Conservation (phyloP, 2,329 filamentous ascomycete genomes). For the Xylaria sp. region DNA sequence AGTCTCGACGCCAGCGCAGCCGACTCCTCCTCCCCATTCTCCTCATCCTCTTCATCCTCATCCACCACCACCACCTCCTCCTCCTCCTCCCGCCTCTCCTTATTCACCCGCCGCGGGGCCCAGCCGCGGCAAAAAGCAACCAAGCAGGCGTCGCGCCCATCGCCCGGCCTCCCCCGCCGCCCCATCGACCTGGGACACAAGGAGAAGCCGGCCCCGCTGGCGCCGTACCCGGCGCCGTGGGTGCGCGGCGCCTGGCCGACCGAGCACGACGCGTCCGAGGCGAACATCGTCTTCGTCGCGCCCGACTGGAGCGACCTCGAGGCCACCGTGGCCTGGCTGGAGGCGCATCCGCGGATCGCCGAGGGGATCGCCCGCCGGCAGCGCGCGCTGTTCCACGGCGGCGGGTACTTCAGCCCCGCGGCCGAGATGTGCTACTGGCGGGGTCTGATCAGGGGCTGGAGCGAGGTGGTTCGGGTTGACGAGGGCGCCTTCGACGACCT, state of each 20-base stretch:
- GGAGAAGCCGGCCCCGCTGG: constrained; percentile 3
- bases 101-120: neutral
- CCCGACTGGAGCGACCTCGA: constrained; percentile 59
- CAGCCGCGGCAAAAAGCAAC: neutral
- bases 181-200: constrained; percentile 19
- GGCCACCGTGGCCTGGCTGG: constrained; percentile 52
- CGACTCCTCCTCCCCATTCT: neutral
- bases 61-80: neutral
- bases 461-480: constrained; percentile 45
- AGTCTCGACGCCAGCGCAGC: constrained; percentile 15
- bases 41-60: neutral
- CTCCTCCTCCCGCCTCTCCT: neutral
- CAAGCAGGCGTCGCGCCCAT: neutral
- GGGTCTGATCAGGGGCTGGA: constrained; percentile 55
- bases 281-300: constrained; percentile 53
- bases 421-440: constrained; percentile 61
- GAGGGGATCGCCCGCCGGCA: constrained; percentile 55
- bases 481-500: constrained; percentile 44
- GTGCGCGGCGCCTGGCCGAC: constrained; percentile 47
- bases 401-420: constrained; percentile 55
- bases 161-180: constrained; percentile 12
- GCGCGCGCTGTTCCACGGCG: constrained; percentile 49
- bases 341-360: constrained; percentile 49
- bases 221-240: constrained; percentile 39
- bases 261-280: constrained; percentile 30